These are phyloP conservation scores for Phytophthora citricola DNA, from an alignment of 352 stramenopile species.

Conservation along the genomic window DNA sequence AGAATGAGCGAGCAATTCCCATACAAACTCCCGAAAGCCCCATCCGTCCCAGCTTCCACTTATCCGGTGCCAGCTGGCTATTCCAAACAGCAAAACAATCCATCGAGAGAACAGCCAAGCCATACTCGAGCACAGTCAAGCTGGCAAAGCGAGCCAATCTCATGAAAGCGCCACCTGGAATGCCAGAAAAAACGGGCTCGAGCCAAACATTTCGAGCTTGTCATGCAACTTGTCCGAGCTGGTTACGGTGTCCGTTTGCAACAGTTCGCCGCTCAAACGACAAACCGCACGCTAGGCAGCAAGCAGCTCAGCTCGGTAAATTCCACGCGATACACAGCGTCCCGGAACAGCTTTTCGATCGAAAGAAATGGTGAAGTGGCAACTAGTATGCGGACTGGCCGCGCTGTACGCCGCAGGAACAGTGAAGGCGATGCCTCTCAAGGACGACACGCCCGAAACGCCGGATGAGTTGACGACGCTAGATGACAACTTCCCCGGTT, in stretches of 20 bases:
- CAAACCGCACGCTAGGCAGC: slow-evolving; percentile 37
- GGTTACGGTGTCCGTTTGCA: slow-evolving; percentile 22
- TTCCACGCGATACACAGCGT: slow-evolving; percentile 34
- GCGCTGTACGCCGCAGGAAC: slow-evolving; percentile 19
- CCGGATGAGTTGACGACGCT: slow-evolving; percentile 37
- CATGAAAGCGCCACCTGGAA: slow-evolving; percentile 46
- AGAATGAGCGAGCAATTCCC: slow-evolving; percentile 19
- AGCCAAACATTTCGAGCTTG: slow-evolving; percentile 28
- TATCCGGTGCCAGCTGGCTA: slow-evolving; percentile 26
- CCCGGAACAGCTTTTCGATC: slow-evolving; percentile 25
- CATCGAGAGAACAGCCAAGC: slow-evolving; percentile 25
- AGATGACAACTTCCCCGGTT: slow-evolving; percentile 39
- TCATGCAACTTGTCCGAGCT: slow-evolving; percentile 19
- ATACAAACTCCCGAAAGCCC: slow-evolving; percentile 28
- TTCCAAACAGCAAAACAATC: slow-evolving; percentile 33
- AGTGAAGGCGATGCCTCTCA: slow-evolving; percentile 29
- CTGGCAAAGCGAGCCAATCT: slow-evolving; percentile 30
- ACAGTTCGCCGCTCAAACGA: slow-evolving; percentile 36
- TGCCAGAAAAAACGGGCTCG: slow-evolving; percentile 29
- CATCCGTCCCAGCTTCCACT: slow-evolving; percentile 39
- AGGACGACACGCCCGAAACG: slow-evolving; percentile 33
- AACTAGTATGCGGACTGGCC: slow-evolving; percentile 31
- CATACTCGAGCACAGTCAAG: slow-evolving; percentile 29
- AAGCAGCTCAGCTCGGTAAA: slow-evolving; percentile 35
- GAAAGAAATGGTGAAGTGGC: slow-evolving; percentile 41